Evolutionary conservation across 768 basidiomycete species (phyloP).

Genomic region (Calocybe gangraenosa): DNA sequence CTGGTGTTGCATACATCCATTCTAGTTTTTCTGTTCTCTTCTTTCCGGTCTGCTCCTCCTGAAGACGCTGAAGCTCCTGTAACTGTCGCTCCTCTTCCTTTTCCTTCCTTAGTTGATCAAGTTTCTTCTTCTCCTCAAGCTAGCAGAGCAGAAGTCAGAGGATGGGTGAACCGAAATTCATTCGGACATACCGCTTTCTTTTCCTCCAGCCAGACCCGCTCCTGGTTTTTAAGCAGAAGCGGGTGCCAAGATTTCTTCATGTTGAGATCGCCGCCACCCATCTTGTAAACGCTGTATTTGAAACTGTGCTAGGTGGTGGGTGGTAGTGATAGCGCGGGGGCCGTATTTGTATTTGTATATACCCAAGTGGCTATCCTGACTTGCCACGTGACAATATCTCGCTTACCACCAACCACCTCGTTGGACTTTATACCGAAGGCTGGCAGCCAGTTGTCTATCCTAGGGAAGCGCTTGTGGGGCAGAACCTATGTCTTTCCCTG

Average conservation of each 20-base stretch:
- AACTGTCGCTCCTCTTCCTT: constrained; percentile 96
- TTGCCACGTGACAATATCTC: background rate
- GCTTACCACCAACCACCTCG: background rate
- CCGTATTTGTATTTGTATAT: constrained; percentile 15
- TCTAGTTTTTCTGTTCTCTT: constrained; percentile 93
- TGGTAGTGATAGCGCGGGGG: background rate
- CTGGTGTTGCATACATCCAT: constrained; percentile 99
- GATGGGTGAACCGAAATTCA: constrained; percentile 1
- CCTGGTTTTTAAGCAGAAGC: constrained; percentile 96
- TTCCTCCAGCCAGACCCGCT: constrained; percentile 98
- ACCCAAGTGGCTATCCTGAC: background rate
- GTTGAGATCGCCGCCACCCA: constrained; percentile 98
- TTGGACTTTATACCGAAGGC: background rate
- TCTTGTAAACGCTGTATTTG: constrained; percentile 43
- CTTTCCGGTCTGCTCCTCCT: constrained; percentile 94
- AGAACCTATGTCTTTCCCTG: constrained; percentile 12
- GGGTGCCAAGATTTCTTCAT: constrained; percentile 99
- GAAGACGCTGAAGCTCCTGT: constrained; percentile 92
- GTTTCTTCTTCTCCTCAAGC: constrained; percentile 98
- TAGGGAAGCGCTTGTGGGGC: background rate
- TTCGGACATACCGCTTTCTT: constrained; percentile 77
- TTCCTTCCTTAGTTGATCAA: constrained; percentile 95
- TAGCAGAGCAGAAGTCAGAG: constrained; percentile 26
- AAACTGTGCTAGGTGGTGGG: background rate
- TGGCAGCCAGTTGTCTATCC: background rate